Percentiles rank a stretch among this genome's conserved stretches.
phyloP scores from a whole-genome alignment of 805 yeast genomes.

The Metschnikowia cubensis region DNA sequence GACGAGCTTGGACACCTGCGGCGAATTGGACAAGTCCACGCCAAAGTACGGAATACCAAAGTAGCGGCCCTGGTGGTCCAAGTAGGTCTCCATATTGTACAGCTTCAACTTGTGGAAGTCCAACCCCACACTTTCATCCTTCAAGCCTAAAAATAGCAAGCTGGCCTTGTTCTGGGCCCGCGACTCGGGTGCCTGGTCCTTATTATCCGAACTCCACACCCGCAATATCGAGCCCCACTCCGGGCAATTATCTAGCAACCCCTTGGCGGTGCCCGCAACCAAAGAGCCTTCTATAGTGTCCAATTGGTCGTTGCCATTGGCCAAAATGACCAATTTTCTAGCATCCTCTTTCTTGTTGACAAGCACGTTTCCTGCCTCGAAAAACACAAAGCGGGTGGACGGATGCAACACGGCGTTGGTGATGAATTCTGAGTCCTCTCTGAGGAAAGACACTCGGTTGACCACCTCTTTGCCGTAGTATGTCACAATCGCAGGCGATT shows the following conservation, averaged over 20 bases:
- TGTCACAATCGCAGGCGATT: constrained; percentile 13
- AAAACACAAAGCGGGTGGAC: constrained; percentile 48
- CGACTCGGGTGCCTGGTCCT: constrained; percentile 37
- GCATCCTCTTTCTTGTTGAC: constrained; percentile 25
- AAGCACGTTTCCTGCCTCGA: constrained; percentile 28
- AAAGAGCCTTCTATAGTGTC: constrained; percentile 13
- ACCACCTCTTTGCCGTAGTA: constrained; percentile 51
- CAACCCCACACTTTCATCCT: constrained; percentile 43
- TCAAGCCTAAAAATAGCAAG: constrained; percentile 39
- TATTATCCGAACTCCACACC: constrained; percentile 32
- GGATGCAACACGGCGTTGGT: constrained; percentile 41
- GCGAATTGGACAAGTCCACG: constrained; percentile 49
- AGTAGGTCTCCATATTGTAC: constrained; percentile 29
- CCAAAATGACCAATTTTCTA: constrained; percentile 30
- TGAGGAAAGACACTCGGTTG: constrained; percentile 60
- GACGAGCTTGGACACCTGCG: constrained; percentile 39
- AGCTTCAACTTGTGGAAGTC: constrained; percentile 28
- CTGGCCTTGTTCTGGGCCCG: constrained; percentile 34
- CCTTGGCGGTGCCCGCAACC: constrained; percentile 18
- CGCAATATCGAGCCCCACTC: constrained; percentile 13
- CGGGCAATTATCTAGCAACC: constrained; percentile 18
- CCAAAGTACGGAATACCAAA: constrained; percentile 64
- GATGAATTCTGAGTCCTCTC: constrained; percentile 54
- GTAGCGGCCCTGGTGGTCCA: constrained; percentile 45
- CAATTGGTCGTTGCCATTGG: constrained; percentile 34